Conservation (phyloP, 139 green algal genomes). For the Chlamydomonas schloesseri region DNA sequence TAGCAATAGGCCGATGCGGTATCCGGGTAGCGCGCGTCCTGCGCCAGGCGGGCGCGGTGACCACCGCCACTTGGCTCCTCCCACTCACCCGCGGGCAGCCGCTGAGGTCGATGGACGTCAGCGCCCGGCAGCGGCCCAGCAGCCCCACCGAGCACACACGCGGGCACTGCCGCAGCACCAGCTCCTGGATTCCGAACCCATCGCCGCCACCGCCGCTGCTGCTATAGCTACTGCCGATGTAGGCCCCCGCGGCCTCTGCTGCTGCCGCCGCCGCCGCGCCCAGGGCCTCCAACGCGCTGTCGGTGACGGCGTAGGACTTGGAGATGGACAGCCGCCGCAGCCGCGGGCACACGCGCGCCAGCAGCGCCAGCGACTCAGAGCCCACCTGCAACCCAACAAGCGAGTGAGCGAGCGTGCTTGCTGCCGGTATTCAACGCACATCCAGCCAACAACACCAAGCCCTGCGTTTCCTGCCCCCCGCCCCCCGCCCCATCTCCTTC, state of each 20-base stretch:
- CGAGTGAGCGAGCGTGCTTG: too few species aligned
- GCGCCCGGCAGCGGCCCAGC: background rate
- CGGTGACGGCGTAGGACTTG: constrained; percentile 33
- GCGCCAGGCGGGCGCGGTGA: too few species aligned
- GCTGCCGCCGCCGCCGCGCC: background rate
- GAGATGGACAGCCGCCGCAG: constrained; percentile 34
- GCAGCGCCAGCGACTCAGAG: background rate
- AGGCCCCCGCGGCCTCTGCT: too few species aligned
- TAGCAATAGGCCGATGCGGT: too few species aligned
- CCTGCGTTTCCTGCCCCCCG: too few species aligned
- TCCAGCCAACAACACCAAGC: too few species aligned
- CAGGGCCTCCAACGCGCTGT: constrained; percentile 13
- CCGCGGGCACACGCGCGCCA: background rate
- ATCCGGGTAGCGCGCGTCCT: too few species aligned
- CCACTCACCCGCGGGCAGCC: constrained; percentile 23
- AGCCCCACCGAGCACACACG: background rate
- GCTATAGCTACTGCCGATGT: too few species aligned
- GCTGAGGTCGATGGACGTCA: constrained; percentile 13
- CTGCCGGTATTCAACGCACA: too few species aligned
- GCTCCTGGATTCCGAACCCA: background rate
- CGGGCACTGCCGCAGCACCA: constrained; percentile 30
- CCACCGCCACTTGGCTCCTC: too few species aligned
- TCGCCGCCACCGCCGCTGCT: too few species aligned
- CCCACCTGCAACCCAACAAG: constrained; percentile 15
- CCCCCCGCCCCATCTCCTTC: too few species aligned